A percentile compares a stretch with the other conserved stretches of the same genome.
Conservation (phyloP, 352 stramenopile species). For the Pythium scleroteichum region DNA sequence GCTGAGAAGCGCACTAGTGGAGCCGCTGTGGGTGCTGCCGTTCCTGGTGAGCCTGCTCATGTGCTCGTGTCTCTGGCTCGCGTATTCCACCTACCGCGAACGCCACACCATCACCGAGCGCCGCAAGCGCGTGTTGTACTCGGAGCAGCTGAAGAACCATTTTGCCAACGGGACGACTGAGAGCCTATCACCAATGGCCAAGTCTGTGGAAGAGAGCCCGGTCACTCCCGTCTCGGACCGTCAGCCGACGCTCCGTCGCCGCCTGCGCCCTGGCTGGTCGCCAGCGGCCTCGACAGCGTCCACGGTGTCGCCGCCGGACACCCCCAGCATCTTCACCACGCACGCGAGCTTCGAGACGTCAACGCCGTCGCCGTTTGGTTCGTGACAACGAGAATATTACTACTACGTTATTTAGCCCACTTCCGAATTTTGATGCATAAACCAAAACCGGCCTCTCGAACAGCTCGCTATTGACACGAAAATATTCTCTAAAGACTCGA, state of each 20-base stretch:
- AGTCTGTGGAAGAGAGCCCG: background rate
- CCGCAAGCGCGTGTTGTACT: conserved; percentile 17
- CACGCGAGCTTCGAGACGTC: background rate
- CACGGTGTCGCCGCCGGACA: conserved; percentile 10
- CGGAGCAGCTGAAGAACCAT: conserved; percentile 9
- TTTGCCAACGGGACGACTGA: background rate
- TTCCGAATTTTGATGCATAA: too few relatives aligned
- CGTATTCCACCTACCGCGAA: background rate
- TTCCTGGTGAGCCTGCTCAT: conserved; percentile 6
- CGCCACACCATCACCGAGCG: background rate
- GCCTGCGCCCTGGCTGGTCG: conserved; percentile 11
- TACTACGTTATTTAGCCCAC: background rate
- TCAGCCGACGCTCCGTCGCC: conserved; percentile 7
- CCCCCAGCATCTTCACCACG: background rate
- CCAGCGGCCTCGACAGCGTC: conserved; percentile 18
- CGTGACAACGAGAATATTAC: background rate
- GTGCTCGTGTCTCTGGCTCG: conserved; percentile 2
- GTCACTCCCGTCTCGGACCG: conserved; percentile 7
- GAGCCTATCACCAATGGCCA: background rate
- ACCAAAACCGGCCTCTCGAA: too few relatives aligned
- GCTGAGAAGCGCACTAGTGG: background rate
- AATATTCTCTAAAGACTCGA: too few relatives aligned
- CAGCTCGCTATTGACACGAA: too few relatives aligned
- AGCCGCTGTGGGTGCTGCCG: conserved; percentile 8
- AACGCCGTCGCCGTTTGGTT: background rate